Evolutionary conservation across 192 early-diverging fungal species (phyloP).

Genomic region (Paraglomus occultum): DNA sequence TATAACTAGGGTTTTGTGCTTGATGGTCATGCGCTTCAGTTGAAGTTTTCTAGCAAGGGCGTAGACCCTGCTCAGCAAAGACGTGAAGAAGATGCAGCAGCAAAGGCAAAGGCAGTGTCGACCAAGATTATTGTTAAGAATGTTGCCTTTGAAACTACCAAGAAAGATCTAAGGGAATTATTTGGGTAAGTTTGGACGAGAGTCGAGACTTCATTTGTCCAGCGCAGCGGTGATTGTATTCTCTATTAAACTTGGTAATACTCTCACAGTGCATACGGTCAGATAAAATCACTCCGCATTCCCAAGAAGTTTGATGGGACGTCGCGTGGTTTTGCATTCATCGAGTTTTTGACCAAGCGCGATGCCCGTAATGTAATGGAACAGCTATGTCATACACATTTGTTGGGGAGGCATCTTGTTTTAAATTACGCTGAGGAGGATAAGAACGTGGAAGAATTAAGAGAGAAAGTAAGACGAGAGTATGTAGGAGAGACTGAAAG

Average conservation of each 20-base stretch:
- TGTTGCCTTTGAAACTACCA: slow-evolving; percentile 95
- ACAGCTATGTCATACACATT: slow-evolving; percentile 85
- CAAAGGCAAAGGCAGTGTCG: slow-evolving; percentile 58
- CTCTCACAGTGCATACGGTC: slow-evolving; percentile 75
- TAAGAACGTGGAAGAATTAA: slow-evolving; percentile 71
- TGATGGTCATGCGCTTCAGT: slow-evolving; percentile 84
- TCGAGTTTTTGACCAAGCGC: slow-evolving; percentile 95
- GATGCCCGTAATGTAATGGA: slow-evolving; percentile 91
- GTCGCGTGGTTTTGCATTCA: slow-evolving; percentile 97
- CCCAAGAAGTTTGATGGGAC: slow-evolving; percentile 92
- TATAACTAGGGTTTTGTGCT: slow-evolving; percentile 57
- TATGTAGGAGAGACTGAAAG: slow-evolving; percentile 64
- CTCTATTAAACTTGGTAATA: background rate
- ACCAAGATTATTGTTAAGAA: slow-evolving; percentile 93
- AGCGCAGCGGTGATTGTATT: background rate
- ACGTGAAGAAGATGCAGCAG: slow-evolving; percentile 39
- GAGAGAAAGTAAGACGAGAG: slow-evolving; percentile 81
- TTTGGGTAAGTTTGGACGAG: slow-evolving; percentile 60
- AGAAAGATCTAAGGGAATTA: slow-evolving; percentile 87
- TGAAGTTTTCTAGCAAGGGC: slow-evolving; percentile 82
- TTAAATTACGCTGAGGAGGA: slow-evolving; percentile 93
- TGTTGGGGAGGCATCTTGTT: slow-evolving; percentile 96
- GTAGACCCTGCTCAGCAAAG: slow-evolving; percentile 22
- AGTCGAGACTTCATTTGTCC: background rate
- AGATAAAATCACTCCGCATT: slow-evolving; percentile 91